These are phyloP conservation scores for Dryadomyces quercivorus DNA, from an alignment of 2,329 filamentous ascomycete genomes.

Conservation along the genomic window DNA sequence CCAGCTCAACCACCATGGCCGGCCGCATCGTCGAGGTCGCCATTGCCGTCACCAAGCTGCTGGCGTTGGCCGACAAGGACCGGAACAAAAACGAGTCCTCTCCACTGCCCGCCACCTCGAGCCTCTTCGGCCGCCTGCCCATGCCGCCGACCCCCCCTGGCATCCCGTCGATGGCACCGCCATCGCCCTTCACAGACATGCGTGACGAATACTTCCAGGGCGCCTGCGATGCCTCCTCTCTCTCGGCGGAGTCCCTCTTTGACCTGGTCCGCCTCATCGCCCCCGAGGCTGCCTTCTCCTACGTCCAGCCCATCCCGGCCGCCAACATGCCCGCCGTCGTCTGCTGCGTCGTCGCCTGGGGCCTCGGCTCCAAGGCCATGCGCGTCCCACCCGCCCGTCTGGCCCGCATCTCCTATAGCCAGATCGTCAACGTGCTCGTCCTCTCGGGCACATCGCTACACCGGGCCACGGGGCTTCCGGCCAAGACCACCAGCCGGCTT, in stretches of 20 bases:
- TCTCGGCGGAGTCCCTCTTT: conserved; percentile 1
- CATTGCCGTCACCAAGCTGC: conserved; percentile 3
- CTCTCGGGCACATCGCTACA: conserved; percentile 7
- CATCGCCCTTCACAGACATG: background rate
- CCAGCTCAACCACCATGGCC: conserved; percentile 1
- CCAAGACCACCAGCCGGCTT: background rate
- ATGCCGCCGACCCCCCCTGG: background rate
- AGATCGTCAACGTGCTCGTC: conserved; percentile 6
- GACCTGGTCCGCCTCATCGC: conserved; percentile 7
- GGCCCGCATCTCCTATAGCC: conserved; percentile 1
- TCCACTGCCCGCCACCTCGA: background rate
- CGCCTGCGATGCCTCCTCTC: background rate
- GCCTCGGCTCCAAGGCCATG: conserved; percentile 5
- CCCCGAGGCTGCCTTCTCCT: conserved; percentile 6
- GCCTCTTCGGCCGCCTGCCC: background rate
- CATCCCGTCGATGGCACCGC: background rate
- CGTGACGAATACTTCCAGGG: conserved; percentile 9
- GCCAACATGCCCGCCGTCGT: conserved; percentile 6
- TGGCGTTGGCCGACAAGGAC: background rate
- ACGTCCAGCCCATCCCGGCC: background rate
- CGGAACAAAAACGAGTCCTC: background rate
- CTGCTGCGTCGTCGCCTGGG: conserved; percentile 8
- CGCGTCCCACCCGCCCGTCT: background rate
- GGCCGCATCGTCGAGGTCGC: conserved; percentile 7
- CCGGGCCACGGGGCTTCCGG: background rate